Conservation (phyloP, 1,139 yeast genomes). For the Ashbya aceris region DNA sequence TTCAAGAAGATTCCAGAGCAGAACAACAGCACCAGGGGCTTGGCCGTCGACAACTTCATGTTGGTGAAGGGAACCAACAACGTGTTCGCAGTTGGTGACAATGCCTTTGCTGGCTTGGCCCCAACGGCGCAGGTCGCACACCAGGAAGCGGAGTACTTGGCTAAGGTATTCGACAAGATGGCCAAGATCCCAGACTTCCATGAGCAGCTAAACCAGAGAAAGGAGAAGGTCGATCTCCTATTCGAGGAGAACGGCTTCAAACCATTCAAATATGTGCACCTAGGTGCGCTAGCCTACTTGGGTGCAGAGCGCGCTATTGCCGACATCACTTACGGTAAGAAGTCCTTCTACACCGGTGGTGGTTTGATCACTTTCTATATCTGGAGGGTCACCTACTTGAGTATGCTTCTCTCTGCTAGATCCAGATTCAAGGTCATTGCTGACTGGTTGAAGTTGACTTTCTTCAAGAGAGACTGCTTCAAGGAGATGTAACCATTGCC, state of each 20-base stretch:
- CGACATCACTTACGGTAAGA: constrained; percentile 81
- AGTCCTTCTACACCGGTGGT: constrained; percentile 79
- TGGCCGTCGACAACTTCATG: constrained; percentile 70
- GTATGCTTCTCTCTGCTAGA: constrained; percentile 85
- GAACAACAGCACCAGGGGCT: constrained; percentile 78
- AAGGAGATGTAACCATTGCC: constrained; percentile 30
- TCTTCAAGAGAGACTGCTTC: constrained; percentile 80
- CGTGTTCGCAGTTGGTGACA: constrained; percentile 88
- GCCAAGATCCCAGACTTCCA: constrained; percentile 62
- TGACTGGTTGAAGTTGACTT: constrained; percentile 82
- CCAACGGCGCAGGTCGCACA: constrained; percentile 98
- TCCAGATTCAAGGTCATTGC: constrained; percentile 77
- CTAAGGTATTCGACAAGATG: constrained; percentile 62
- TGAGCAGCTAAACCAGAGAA: constrained; percentile 30
- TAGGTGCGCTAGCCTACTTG: constrained; percentile 72
- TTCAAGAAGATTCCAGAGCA: constrained; percentile 75
- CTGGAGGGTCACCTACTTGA: constrained; percentile 89
- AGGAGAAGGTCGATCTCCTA: constrained; percentile 34
- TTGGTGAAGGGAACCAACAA: constrained; percentile 78
- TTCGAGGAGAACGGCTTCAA: constrained; percentile 42
- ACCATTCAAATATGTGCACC: constrained; percentile 55
- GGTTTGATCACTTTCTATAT: constrained; percentile 83
- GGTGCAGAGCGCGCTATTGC: constrained; percentile 96
- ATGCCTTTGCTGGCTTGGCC: constrained; percentile 79
- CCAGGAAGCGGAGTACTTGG: constrained; percentile 85